Evolutionary conservation across 2,329 filamentous ascomycete genomes (phyloP).

Genomic region (Aspergillus sp.): DNA sequence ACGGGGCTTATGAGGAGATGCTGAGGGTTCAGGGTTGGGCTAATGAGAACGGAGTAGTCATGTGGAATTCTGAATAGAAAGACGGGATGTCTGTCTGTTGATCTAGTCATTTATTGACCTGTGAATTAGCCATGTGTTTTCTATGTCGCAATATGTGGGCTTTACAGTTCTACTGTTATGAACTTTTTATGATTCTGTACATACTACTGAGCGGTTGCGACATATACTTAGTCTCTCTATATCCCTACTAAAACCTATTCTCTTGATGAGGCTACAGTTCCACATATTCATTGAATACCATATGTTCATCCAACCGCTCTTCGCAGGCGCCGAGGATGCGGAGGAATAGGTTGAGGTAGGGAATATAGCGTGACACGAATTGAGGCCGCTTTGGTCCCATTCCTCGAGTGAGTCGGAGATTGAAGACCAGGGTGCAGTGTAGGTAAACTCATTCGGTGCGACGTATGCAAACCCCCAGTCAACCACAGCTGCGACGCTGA

Average conservation of each 20-base stretch:
- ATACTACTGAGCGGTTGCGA: too few species aligned
- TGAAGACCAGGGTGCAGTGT: slow-evolving; percentile 7
- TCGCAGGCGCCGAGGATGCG: background rate
- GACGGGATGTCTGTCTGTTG: too few species aligned
- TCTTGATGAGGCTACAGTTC: background rate
- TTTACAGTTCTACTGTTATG: too few species aligned
- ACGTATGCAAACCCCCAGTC: slow-evolving; percentile 7
- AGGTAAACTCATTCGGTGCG: slow-evolving; percentile 5
- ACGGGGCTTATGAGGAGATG: background rate
- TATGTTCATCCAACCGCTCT: background rate
- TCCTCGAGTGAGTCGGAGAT: background rate
- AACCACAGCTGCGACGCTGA: background rate
- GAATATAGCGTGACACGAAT: background rate
- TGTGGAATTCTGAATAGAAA: background rate
- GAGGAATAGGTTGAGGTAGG: background rate
- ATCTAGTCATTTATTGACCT: background rate
- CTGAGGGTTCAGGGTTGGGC: background rate
- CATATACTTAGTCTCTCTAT: too few species aligned
- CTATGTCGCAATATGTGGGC: background rate
- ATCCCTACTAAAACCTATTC: too few species aligned
- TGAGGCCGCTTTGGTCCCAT: background rate
- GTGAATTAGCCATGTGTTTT: background rate
- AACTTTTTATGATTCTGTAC: too few species aligned
- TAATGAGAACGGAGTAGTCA: background rate
- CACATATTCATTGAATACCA: background rate